Conservation (phyloP, 441 rosid species). For the Euphorbia celastroides region DNA sequence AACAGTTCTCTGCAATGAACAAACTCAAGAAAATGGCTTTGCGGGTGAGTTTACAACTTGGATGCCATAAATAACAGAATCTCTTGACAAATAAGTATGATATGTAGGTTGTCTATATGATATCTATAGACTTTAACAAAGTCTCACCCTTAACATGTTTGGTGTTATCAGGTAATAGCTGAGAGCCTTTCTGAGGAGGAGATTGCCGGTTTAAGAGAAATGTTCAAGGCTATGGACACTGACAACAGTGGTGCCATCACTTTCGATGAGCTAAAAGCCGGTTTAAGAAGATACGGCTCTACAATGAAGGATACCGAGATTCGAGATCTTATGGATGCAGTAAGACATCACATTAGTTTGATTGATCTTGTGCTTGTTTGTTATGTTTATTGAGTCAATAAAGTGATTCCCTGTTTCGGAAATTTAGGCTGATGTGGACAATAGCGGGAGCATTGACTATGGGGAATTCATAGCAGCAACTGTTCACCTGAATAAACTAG, state of each 20-base stretch:
- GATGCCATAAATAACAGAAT: too few relatives aligned
- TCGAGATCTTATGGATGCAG: constrained; percentile 98
- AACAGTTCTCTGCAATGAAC: constrained; percentile 97
- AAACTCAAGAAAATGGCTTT: constrained; percentile 97
- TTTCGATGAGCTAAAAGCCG: constrained; percentile 98
- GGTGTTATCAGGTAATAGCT: constrained; percentile 75
- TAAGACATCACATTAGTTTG: too few relatives aligned
- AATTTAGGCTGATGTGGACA: constrained; percentile 95
- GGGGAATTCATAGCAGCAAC: constrained; percentile 98
- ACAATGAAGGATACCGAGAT: constrained; percentile 96
- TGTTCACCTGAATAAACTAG: constrained; percentile 89
- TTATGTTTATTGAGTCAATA: constrained; percentile 6
- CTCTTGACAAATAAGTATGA: too few relatives aligned
- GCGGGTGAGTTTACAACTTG: constrained; percentile 44
- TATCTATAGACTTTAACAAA: too few relatives aligned
- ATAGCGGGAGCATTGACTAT: constrained; percentile 94
- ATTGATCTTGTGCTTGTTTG: background rate
- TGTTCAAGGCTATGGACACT: constrained; percentile 95
- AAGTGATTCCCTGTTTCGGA: constrained; percentile 5
- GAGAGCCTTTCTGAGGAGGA: constrained; percentile 99
- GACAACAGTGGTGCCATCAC: constrained; percentile 97
- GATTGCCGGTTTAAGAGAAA: constrained; percentile 96
- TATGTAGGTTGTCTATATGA: too few relatives aligned
- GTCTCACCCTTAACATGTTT: background rate
- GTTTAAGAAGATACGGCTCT: constrained; percentile 93